Base-by-base conservation (phyloP, 2,329 filamentous ascomycete species). In the Coniella lustricola region DNA sequence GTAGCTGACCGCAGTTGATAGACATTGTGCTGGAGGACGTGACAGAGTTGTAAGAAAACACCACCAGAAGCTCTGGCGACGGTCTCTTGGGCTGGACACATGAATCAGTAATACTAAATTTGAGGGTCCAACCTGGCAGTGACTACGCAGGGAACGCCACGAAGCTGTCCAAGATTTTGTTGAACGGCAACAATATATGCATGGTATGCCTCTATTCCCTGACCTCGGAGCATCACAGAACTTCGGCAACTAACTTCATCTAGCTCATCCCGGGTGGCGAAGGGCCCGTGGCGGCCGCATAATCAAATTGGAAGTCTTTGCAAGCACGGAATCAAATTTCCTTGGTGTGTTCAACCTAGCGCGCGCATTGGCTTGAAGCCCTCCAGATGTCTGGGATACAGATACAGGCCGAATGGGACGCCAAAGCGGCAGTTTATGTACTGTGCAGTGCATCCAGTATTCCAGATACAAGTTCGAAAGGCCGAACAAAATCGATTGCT, bases 161-260 rank as follows among this genome's bases (percentile, higher is more conserved):
- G 39, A 95, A 95, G 67, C 79, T 98, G 35, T 79, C 90, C 44
- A 97, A 97, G 75, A 95, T 98, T 53, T 71, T 98, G 36, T 73
- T 98, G 34, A 98, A 98, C 62, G 93, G 93, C 49, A 98, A 98
- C 72, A 97, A 97, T 62, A 89, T 98, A 56, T 97, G 91, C 86
- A 98, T 98, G 93, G 93, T 95, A 77, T 48, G 75, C 5, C 25
- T 58, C 46, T 35, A 22, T n/a, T 22, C n/a, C 29, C 14, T 1
- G 13, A 12, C 33, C 14, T 17, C 12, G 16, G 7, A 21, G 2
- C 7, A 13, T 21, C 45, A 5, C n/a, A 18, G 10, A 18, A 32
- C 12, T 25, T 17, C 10, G 1, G 14, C 21, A 17, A 16, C 51
- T 60, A 33, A 62, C 48, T 13, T 3, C 33, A 17, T 40, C 4